Evolutionary conservation across 2,329 filamentous ascomycete species (phyloP).

Genomic region (Aspergillus pseudoviridinutans): DNA sequence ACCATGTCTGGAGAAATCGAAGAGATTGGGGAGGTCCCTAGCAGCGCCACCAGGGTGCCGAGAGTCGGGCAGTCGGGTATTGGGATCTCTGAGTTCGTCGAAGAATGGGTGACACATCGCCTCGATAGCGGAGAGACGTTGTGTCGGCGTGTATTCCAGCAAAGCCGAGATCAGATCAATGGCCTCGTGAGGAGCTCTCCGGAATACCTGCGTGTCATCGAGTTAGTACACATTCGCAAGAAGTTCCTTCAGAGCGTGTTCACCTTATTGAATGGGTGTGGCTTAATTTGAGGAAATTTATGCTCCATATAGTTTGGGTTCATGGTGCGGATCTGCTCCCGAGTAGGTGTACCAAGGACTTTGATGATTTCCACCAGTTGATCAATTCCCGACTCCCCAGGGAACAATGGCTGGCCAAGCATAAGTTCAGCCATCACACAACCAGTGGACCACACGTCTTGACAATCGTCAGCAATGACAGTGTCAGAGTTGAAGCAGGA

Average conservation of each 20-base stretch:
- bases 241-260: not conserved
- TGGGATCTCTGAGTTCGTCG: slow-evolving; percentile 90
- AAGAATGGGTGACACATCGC: slow-evolving; percentile 99
- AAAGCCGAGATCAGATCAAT: slow-evolving; percentile 93
- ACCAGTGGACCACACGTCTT: slow-evolving; percentile 98
- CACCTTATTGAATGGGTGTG: slow-evolving; percentile 95
- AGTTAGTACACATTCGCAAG: slow-evolving; percentile 16
- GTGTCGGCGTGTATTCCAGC: slow-evolving; percentile 94
- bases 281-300: slow-evolving; percentile 99
- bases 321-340: slow-evolving; percentile 99
- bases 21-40: slow-evolving; percentile 80
- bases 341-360: slow-evolving; percentile 90
- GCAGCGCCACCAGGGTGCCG: slow-evolving; percentile 77
- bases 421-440: slow-evolving; percentile 99
- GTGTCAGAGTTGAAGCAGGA: not conserved
- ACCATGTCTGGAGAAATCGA: slow-evolving; percentile 91
- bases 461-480: slow-evolving; percentile 8
- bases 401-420: slow-evolving; percentile 96
- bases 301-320: slow-evolving; percentile 99
- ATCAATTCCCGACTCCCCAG: slow-evolving; percentile 96
- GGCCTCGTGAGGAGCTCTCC: slow-evolving; percentile 87
- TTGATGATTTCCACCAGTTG: slow-evolving; percentile 99
- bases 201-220: slow-evolving; percentile 65
- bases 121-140: slow-evolving; percentile 87
- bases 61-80: slow-evolving; percentile 86